Evolutionary conservation across 768 basidiomycete genomes (phyloP), one percentile per base, ranked within the genome.

Genomic region (Mycena venus): DNA sequence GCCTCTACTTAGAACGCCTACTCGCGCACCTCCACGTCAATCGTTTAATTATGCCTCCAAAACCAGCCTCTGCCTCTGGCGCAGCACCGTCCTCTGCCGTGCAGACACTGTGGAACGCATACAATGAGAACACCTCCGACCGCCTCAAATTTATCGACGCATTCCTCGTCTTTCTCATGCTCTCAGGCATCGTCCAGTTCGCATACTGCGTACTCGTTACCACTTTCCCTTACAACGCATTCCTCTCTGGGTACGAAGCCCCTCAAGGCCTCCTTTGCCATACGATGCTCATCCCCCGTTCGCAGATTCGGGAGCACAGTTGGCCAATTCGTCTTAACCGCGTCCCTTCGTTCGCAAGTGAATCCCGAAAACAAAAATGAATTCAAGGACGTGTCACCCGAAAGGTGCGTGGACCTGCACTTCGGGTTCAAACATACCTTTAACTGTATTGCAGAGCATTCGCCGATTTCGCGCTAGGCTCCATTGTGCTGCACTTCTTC

Each of bases 221-320:
- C 70, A 94, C 92, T 86, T 99, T 92, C 85, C 98, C 98, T 27
- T 99, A 97, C 88, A 99, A 99, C 78, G 96, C 98, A 44, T 99
- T 99, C 86, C 84, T 99, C 78, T 93, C 96, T 75, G 97, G 96
- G 98, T 99, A 84, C 74, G 95, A 84, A 21, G 1, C 40, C 66
- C 23, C 23, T 55, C 17, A 14, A 70, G 17, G 15, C n/a, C 38
- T 47, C 4, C 12, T 29, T 5, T 42, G 10, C 32, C 56, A 14
- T 70, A 2, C n/a, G n/a, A n/a, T n/a, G 53, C 67, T 75, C 23
- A 44, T 49, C n/a, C 29, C 49, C 2, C 29, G n/a, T n/a, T n/a
- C n/a, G 14, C 72, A 99, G 98, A 27, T 99, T 99, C 82, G 87
- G 92, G 27, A 96, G 96, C 80, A 94, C 94, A 19, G 95, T 99